Base-by-base conservation (phyloP, 148 eudicot species). In the Amaranthus palmeri region DNA sequence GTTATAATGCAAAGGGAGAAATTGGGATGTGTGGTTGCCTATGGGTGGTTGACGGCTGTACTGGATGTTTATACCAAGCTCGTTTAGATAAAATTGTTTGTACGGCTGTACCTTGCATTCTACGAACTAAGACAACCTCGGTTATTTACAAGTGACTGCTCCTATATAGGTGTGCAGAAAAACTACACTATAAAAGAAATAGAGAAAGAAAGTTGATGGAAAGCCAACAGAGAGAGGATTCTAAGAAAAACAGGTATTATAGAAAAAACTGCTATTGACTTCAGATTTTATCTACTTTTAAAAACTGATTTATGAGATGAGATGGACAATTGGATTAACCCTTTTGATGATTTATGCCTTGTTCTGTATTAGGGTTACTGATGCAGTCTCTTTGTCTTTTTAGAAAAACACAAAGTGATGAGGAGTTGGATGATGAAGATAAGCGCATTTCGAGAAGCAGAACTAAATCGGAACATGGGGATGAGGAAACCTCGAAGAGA, bases 101-200 rank as follows among this genome's bases (percentile, higher is more conserved):
- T 67, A 12, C 52, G 8, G 7, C 10, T 8, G 12, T 65, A 13
- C 41, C 25, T 4, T 36, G 42, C 41, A 17, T 73, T 62, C 7
- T 6, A 46, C 36, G 17, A 36, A 8, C 51, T 47, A 46, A 53
- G 41, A 12, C 40, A 41, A 15, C 12, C 46, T 55, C 69, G 10
- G 45, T 44, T 49, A 53, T 48, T 53, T 18, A 48, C 51, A 15
- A 51, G 41, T 79, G 63, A 25, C 65, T 51, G 47, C 72, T 56
- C 55, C 69, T 65, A 43, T 60, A 65, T 71, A 91, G 97, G 77
- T 92, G 97, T 78, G 88, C 95, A 65, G 91, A 89, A 79, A 92
- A 89, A 83, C 92, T 92, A 51, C 81, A 81, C 57, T 86, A 89
- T 74, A 87, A 83, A 74, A 87, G 82, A 71, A 79, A 72, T 65